Percentiles rank a stretch among this genome's conserved stretches.
Evolutionary conservation across 495 filamentous ascomycete genomes (phyloP).

Genomic region (Penicillium silybi): DNA sequence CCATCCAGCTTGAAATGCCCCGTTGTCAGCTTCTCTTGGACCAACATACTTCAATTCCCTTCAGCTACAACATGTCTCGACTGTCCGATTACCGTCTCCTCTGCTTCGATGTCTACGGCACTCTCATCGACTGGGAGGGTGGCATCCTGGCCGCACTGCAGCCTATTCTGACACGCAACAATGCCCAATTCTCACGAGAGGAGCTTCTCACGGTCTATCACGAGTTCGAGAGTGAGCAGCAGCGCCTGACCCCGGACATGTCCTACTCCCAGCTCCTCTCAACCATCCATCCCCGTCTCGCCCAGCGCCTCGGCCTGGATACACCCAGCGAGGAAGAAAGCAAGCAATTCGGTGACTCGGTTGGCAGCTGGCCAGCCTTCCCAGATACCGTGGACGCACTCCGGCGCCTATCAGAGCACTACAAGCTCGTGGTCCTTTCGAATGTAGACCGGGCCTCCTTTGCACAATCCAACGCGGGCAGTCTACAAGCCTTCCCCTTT

Average conservation of each 20-base stretch:
- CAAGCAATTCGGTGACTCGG: slow-evolving; percentile 45
- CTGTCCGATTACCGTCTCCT: slow-evolving; percentile 50
- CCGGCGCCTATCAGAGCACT: slow-evolving; percentile 50
- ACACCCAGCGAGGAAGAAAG: slow-evolving; percentile 28
- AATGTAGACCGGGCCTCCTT: slow-evolving; percentile 70
- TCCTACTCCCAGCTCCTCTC: slow-evolving; percentile 57
- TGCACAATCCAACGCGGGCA: slow-evolving; percentile 44
- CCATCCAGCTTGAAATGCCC: background rate
- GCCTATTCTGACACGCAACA: slow-evolving; percentile 42
- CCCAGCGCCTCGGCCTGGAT: slow-evolving; percentile 35
- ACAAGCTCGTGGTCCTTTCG: slow-evolving; percentile 66
- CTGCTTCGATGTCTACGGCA: slow-evolving; percentile 80
- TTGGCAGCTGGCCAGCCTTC: slow-evolving; percentile 62
- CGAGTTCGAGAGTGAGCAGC: slow-evolving; percentile 41
- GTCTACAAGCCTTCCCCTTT: slow-evolving; percentile 51
- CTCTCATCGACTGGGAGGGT: slow-evolving; percentile 72
- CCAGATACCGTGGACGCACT: slow-evolving; percentile 60
- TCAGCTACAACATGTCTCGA: slow-evolving; percentile 20
- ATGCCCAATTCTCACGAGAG: slow-evolving; percentile 38
- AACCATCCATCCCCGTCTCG: slow-evolving; percentile 45
- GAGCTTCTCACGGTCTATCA: slow-evolving; percentile 37
- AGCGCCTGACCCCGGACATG: slow-evolving; percentile 46
- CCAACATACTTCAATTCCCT: background rate
- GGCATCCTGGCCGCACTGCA: slow-evolving; percentile 37
- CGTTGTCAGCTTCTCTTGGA: background rate